Evolutionary conservation across 2,329 filamentous ascomycete genomes (phyloP), one percentile per base, ranked within the genome.

Genomic region (Fusarium oligoseptatum): DNA sequence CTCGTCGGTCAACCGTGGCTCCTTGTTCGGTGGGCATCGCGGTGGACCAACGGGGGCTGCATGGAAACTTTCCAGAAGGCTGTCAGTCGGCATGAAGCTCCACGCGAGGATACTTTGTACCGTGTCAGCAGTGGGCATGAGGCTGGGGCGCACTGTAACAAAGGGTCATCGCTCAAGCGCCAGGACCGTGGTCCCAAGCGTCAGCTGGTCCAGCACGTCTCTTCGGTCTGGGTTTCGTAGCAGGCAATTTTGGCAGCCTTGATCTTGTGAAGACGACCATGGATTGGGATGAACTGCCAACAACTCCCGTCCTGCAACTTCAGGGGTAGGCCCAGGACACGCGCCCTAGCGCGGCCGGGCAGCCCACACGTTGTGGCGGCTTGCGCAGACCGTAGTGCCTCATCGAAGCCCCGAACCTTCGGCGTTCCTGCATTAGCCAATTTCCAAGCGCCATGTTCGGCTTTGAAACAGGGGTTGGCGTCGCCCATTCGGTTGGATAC

Each of bases 391-490:
- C 32, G 60, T 76, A 62, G 76, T 71, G 75, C 68, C 70, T 73
- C 69, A 75, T 75, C 65, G 69, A 77, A 76, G 68, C 74, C 67
- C 73, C 69, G 72, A 74, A 67, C 74, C 72, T 72, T 69, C 68
- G 72, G 64, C 55, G 79, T 80, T 77, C 79, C 79, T 80, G 78
- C 79, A 80, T 80, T 80, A 79, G 79, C 74, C 64, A 74, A 75
- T 70, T 77, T 75, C 63, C 73, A 72, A 74, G 68, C 58, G 60
- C 76, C 67, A 74, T 73, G 66, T 66, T 72, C 61, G 48, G 63
- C 64, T 69, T 73, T 80, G 77, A 80, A 80, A 80, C 79, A 79
- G 71, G 75, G 75, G 77, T 72, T 27, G 36, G 64, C 72, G 71
- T 71, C 71, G 63, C 64, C 68, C 65, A 68, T 72, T 72, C 68